These are phyloP conservation scores for Suillus fuscotomentosus DNA, from an alignment of 768 basidiomycete genomes.

Conservation along the genomic window DNA sequence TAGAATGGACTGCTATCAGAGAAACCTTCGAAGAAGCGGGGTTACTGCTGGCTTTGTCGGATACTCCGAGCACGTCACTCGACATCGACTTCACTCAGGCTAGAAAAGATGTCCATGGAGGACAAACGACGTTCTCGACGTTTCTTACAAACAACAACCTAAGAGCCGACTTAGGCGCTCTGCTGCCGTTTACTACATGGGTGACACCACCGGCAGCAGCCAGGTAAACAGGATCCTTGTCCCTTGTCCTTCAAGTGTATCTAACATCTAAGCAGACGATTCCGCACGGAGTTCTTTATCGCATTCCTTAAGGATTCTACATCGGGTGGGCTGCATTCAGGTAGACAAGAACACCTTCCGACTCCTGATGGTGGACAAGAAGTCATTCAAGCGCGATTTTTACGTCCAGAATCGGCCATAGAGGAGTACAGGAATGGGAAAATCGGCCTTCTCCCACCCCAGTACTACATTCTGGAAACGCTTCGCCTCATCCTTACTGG, in stretches of 20 bases:
- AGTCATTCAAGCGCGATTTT: constrained; percentile 66
- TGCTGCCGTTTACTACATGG: constrained; percentile 77
- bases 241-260: not conserved
- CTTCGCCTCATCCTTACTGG: constrained; percentile 52
- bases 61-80: constrained; percentile 15
- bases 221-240: constrained; percentile 34
- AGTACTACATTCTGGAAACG: constrained; percentile 67
- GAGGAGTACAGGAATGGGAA: constrained; percentile 47
- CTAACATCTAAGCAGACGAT: constrained; percentile 47
- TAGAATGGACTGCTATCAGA: constrained; percentile 64
- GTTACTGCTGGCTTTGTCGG: constrained; percentile 53
- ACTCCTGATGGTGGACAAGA: constrained; percentile 71
- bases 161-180: constrained; percentile 39
- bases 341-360: constrained; percentile 56
- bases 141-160: constrained; percentile 51
- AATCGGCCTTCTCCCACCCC: constrained; percentile 70
- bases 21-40: constrained; percentile 81
- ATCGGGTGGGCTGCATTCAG: constrained; percentile 49
- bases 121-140: constrained; percentile 45
- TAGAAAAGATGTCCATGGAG: constrained; percentile 55
- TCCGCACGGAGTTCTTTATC: constrained; percentile 70
- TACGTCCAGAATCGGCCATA: constrained; percentile 54
- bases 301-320: constrained; percentile 50
- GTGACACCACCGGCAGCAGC: constrained; percentile 59
- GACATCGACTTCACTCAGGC: constrained; percentile 49